A percentile compares a stretch with the other conserved stretches of the same genome.
These are phyloP conservation scores for Mycena alexandri DNA, from an alignment of 768 basidiomycete species.

Conservation along the genomic window DNA sequence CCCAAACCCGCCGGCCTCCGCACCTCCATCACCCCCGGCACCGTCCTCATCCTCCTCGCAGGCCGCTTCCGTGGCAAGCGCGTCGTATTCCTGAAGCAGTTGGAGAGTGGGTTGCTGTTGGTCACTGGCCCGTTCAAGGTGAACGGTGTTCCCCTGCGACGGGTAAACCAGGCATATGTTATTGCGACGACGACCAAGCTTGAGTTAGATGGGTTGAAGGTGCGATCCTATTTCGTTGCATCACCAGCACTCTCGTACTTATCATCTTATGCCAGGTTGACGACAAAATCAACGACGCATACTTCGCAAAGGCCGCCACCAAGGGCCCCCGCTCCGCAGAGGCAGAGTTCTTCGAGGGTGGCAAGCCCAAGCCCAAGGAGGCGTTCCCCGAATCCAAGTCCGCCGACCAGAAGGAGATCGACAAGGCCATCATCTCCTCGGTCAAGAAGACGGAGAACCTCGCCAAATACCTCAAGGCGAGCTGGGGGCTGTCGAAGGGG, in stretches of 20 bases:
- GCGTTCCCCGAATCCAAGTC: conserved; percentile 89
- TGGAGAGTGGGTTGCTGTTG: conserved; percentile 91
- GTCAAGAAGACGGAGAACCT: conserved; percentile 94
- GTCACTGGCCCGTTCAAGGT: conserved; percentile 98
- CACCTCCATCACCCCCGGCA: conserved; percentile 90
- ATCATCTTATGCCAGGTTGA: conserved; percentile 67
- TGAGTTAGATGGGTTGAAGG: conserved; percentile 81
- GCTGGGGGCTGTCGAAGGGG: conserved; percentile 95
- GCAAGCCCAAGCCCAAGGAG: conserved; percentile 92
- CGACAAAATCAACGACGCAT: conserved; percentile 93
- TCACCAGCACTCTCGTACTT: not conserved
- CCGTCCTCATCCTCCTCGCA: conserved; percentile 95
- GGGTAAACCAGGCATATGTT: conserved; percentile 99
- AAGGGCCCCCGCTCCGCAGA: conserved; percentile 87
- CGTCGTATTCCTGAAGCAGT: conserved; percentile 97
- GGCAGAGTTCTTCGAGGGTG: conserved; percentile 96
- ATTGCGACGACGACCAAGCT: conserved; percentile 98
- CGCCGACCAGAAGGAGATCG: conserved; percentile 91
- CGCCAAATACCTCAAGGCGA: conserved; percentile 91
- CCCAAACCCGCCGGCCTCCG: conserved; percentile 85
- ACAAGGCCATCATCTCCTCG: conserved; percentile 82
- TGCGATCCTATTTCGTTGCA: conserved; percentile 48
- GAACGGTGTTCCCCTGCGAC: conserved; percentile 97
- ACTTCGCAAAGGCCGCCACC: conserved; percentile 86
- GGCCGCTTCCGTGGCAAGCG: conserved; percentile 99